phyloP scores from a whole-genome alignment of 2,329 filamentous ascomycete genomes.

The Arthrobotrys pseudoclavata region DNA sequence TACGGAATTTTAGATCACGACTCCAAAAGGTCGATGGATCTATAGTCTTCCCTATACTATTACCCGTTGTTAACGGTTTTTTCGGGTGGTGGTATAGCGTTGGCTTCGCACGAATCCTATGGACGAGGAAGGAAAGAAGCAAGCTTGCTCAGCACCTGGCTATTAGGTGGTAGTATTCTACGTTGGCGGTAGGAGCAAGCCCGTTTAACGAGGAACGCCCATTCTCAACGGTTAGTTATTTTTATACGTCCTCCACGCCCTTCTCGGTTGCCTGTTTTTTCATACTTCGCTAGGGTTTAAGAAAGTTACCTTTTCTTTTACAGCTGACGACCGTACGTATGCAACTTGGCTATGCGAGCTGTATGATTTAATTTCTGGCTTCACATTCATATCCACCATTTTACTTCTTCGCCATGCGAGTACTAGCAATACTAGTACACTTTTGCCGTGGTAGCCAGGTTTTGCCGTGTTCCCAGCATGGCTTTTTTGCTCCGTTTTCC shows the following conservation, averaged over 20 bases:
- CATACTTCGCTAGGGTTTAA: not conserved
- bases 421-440: not conserved
- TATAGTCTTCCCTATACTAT: not conserved
- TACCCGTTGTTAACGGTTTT: slow-evolving; percentile 2
- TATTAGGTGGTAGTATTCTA: slow-evolving; percentile 5
- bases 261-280: not conserved
- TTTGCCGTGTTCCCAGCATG: slow-evolving; percentile 19
- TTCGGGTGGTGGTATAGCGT: not conserved
- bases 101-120: not conserved
- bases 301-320: slow-evolving; percentile 8
- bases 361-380: slow-evolving; percentile 31
- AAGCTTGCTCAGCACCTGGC: not conserved
- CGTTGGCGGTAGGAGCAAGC: slow-evolving; percentile 15
- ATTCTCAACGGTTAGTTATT: slow-evolving; percentile 26
- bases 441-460: slow-evolving; percentile 9
- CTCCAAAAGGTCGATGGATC: not conserved
- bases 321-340: slow-evolving; percentile 12
- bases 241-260: not conserved
- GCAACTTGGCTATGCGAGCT: slow-evolving; percentile 14
- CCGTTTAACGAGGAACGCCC: slow-evolving; percentile 16
- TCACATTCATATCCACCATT: slow-evolving; percentile 30
- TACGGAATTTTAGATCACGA: slow-evolving; percentile 3
- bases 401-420: slow-evolving; percentile 12
- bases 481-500: slow-evolving; percentile 31
- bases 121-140: not conserved